Percentiles rank a stretch among this genome's conserved stretches.
Conservation (phyloP, 2,329 filamentous ascomycete genomes). For the Amylocarpus encephaloides region DNA sequence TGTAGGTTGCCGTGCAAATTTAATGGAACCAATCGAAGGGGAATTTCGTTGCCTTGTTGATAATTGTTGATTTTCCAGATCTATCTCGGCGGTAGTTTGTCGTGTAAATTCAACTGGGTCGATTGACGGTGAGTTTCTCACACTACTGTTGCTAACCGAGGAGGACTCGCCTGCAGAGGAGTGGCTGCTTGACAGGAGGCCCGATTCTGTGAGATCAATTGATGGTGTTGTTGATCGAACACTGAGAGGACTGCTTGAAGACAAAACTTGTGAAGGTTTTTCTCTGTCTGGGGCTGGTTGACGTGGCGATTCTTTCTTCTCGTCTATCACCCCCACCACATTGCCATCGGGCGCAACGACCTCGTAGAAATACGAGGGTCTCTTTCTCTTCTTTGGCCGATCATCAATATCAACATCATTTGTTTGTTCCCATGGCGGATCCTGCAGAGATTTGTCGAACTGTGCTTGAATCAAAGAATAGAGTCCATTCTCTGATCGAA, state of each 20-base stretch:
- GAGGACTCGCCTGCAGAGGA: neutral
- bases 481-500: constrained; percentile 65
- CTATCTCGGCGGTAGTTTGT: too few relatives aligned
- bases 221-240: constrained; percentile 3
- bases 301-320: constrained; percentile 8
- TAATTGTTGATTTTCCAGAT: too few relatives aligned
- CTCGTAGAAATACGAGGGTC: constrained; percentile 27
- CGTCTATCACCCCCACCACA: constrained; percentile 24
- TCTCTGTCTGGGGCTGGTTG: constrained; percentile 1
- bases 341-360: constrained; percentile 27
- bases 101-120: too few relatives aligned
- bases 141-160: neutral
- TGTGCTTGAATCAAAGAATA: constrained; percentile 67
- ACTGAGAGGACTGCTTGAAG: constrained; percentile 6
- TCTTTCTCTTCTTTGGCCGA: constrained; percentile 27
- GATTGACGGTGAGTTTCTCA: neutral
- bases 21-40: neutral
- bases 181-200: neutral
- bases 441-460: constrained; percentile 47
- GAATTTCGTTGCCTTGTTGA: neutral
- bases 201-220: neutral
- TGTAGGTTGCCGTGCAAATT: too few relatives aligned
- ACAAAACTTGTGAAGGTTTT: constrained; percentile 8
- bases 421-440: constrained; percentile 30
- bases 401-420: constrained; percentile 31